These are phyloP conservation scores for Talaromyces wortmannii DNA, from an alignment of 495 filamentous ascomycete genomes.

Conservation along the genomic window DNA sequence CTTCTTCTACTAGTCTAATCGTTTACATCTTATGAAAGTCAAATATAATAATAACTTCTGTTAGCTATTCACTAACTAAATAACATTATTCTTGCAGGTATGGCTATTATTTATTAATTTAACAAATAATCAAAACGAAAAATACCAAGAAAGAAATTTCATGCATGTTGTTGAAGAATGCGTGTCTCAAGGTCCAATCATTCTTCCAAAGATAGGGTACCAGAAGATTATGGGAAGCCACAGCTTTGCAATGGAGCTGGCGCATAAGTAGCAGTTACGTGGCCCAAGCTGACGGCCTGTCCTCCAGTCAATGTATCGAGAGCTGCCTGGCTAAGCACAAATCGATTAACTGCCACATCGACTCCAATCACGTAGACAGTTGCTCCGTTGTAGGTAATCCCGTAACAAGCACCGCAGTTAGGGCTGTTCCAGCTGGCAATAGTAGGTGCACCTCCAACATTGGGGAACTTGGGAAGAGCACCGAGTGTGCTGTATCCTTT, in stretches of 20 bases:
- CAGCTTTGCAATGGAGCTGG: not conserved
- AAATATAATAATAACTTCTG: too few relatives aligned
- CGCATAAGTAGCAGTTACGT: conserved; percentile 43
- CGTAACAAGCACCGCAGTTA: conserved; percentile 66
- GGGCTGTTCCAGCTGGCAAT: conserved; percentile 52
- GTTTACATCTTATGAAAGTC: too few relatives aligned
- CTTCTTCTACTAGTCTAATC: too few relatives aligned
- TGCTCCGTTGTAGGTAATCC: conserved; percentile 48
- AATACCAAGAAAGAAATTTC: too few relatives aligned
- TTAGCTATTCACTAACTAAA: too few relatives aligned
- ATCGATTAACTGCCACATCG: conserved; percentile 52
- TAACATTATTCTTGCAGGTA: too few relatives aligned
- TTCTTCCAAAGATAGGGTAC: too few relatives aligned
- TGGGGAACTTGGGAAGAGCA: conserved; percentile 45
- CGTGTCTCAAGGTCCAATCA: too few relatives aligned
- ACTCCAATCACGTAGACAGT: conserved; percentile 62
- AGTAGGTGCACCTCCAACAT: conserved; percentile 56
- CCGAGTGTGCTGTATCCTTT: conserved; percentile 63
- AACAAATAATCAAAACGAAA: too few relatives aligned
- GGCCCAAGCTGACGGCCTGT: conserved; percentile 46
- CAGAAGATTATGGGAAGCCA: conserved; percentile 5
- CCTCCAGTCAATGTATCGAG: conserved; percentile 61
- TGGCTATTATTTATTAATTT: too few relatives aligned
- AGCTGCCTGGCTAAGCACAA: conserved; percentile 58
- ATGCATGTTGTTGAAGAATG: too few relatives aligned